These are phyloP conservation scores for Penicillium sp. DNA, from an alignment of 2,329 filamentous ascomycete genomes.

Conservation along the genomic window DNA sequence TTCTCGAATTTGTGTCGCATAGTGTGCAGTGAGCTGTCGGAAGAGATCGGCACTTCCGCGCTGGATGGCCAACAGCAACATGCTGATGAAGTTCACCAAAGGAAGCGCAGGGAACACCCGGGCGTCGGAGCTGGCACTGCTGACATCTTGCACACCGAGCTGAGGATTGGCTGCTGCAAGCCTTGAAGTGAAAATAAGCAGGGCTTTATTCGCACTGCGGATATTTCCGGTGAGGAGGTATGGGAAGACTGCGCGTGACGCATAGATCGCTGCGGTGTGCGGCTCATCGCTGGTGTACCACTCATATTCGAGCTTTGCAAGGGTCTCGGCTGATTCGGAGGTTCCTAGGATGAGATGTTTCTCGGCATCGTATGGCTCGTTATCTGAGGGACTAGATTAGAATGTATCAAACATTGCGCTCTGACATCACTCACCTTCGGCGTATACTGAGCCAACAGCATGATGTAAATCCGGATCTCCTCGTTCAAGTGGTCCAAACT, in stretches of 20 bases:
- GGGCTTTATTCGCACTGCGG: constrained; percentile 79
- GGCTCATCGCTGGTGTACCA: constrained; percentile 92
- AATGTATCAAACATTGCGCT: neutral
- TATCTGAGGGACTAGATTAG: constrained; percentile 55
- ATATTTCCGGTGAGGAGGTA: constrained; percentile 90
- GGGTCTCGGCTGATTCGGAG: constrained; percentile 76
- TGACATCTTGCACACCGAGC: constrained; percentile 78
- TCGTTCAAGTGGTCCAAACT: constrained; percentile 80
- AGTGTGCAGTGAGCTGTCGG: constrained; percentile 78
- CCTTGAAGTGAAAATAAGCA: constrained; percentile 71
- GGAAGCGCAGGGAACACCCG: constrained; percentile 87
- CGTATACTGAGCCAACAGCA: constrained; percentile 81
- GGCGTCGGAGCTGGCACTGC: constrained; percentile 68
- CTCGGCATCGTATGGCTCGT: constrained; percentile 91
- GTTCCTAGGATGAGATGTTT: constrained; percentile 85
- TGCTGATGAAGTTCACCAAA: constrained; percentile 88
- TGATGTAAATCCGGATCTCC: constrained; percentile 95
- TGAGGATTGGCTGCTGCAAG: constrained; percentile 59
- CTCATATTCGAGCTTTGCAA: constrained; percentile 81
- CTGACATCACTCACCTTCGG: constrained; percentile 58
- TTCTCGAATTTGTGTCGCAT: constrained; percentile 75
- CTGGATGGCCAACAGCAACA: constrained; percentile 81
- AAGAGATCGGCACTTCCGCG: constrained; percentile 76
- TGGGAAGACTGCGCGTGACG: constrained; percentile 80
- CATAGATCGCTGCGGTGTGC: constrained; percentile 83